These are phyloP conservation scores for Gymnopilus dilepis DNA, from an alignment of 768 basidiomycete species.

Conservation along the genomic window DNA sequence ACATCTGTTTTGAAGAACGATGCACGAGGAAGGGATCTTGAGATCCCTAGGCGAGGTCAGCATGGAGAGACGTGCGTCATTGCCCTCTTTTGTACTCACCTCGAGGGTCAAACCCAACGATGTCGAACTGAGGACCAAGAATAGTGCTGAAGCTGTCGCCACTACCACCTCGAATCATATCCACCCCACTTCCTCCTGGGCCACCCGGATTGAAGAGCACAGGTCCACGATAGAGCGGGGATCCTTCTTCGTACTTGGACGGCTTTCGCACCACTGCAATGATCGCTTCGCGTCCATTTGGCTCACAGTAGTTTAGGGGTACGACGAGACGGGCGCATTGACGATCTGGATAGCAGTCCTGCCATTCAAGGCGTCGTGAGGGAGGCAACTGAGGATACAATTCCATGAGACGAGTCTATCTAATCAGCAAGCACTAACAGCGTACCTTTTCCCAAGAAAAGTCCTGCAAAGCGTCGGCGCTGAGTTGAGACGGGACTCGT, in stretches of 20 bases:
- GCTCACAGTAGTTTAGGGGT: slow-evolving; percentile 49
- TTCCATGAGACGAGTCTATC: background rate
- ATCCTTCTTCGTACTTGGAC: slow-evolving; percentile 32
- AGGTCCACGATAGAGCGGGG: slow-evolving; percentile 45
- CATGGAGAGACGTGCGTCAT: too few relatives aligned
- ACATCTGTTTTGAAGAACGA: slow-evolving; percentile 41
- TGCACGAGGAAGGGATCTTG: slow-evolving; percentile 38
- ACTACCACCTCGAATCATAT: slow-evolving; percentile 17
- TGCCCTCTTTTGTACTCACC: too few relatives aligned
- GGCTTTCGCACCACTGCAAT: slow-evolving; percentile 51
- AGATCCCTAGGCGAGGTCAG: slow-evolving; percentile 35
- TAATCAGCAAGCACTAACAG: background rate
- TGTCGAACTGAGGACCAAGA: slow-evolving; percentile 50
- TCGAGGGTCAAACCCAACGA: slow-evolving; percentile 53
- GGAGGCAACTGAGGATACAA: background rate
- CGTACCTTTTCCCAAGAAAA: background rate
- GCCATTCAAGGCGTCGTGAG: background rate
- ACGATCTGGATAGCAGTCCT: background rate
- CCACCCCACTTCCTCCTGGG: slow-evolving; percentile 51
- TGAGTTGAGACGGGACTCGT: too few relatives aligned
- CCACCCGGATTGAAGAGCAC: slow-evolving; percentile 53
- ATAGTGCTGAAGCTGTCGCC: slow-evolving; percentile 35
- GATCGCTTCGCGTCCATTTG: slow-evolving; percentile 39
- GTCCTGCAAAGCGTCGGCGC: background rate
- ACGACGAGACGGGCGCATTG: slow-evolving; percentile 34